Conservation (phyloP, 495 filamentous ascomycete genomes). For the Penicillium pancosmium region DNA sequence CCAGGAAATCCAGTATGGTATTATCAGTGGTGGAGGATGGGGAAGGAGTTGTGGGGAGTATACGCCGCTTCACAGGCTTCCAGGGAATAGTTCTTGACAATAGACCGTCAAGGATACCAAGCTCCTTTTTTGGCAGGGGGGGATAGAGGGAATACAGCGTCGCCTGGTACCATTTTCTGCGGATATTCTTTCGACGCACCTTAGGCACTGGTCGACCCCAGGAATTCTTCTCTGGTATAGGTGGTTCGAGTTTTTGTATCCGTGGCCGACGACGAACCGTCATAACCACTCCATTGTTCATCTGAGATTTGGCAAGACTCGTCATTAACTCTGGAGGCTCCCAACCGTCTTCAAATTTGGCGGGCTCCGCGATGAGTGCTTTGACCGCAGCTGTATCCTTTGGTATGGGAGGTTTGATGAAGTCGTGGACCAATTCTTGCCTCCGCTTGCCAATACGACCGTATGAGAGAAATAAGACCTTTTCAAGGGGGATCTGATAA, state of each 20-base stretch:
- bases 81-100: constrained; percentile 53
- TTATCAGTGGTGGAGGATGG: constrained; percentile 3
- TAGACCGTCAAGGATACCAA: constrained; percentile 61
- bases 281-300: constrained; percentile 24
- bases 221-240: constrained; percentile 60
- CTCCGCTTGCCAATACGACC: constrained; percentile 73
- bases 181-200: constrained; percentile 58
- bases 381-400: constrained; percentile 30
- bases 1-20: constrained; percentile 27
- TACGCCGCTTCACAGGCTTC: constrained; percentile 42
- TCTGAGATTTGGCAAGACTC: constrained; percentile 43
- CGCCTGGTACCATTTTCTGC: constrained; percentile 59
- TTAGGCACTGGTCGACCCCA: constrained; percentile 63
- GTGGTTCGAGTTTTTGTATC: constrained; percentile 46
- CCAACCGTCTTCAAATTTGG: constrained; percentile 38
- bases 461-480: constrained; percentile 68
- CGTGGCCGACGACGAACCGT: constrained; percentile 27
- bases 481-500: constrained; percentile 59
- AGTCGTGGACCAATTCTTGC: constrained; percentile 57
- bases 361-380: constrained; percentile 21
- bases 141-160: constrained; percentile 60
- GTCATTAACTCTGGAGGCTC: constrained; percentile 34
- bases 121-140: constrained; percentile 73
- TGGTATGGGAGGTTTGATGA: constrained; percentile 46
- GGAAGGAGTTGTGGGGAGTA: constrained; percentile 10